Evolutionary conservation across 2,329 filamentous ascomycete species (phyloP).

Genomic region (Ascochyta lentis): DNA sequence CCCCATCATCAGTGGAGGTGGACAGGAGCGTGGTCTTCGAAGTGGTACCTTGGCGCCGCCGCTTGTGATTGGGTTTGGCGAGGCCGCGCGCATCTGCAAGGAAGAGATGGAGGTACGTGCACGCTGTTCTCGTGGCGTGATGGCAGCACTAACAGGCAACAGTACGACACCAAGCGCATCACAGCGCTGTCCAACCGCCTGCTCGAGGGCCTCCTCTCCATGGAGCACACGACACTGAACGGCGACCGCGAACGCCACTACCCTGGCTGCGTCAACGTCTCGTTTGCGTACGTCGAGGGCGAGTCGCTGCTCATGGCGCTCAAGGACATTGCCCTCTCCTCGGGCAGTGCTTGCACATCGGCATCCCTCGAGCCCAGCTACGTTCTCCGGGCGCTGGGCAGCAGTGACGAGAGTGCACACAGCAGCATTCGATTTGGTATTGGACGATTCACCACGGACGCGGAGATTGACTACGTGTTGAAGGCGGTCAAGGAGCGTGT

Average conservation of each 20-base stretch:
- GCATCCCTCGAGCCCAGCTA: slow-evolving; percentile 97
- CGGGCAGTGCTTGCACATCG: slow-evolving; percentile 95
- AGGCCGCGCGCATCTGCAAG: slow-evolving; percentile 90
- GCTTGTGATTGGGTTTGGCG: slow-evolving; percentile 89
- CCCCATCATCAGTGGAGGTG: slow-evolving; percentile 93
- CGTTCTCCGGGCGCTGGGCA: slow-evolving; percentile 90
- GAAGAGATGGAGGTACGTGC: slow-evolving; percentile 86
- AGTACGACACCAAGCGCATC: slow-evolving; percentile 94
- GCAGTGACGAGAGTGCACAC: slow-evolving; percentile 96
- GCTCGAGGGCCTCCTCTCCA: slow-evolving; percentile 77
- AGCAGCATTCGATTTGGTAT: slow-evolving; percentile 98
- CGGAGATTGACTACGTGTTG: slow-evolving; percentile 95
- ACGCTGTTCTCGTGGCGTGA: background rate
- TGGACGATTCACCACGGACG: slow-evolving; percentile 92
- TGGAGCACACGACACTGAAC: slow-evolving; percentile 94
- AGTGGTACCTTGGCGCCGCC: slow-evolving; percentile 93
- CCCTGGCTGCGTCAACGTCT: slow-evolving; percentile 96
- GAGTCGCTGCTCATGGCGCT: slow-evolving; percentile 98
- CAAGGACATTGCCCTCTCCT: slow-evolving; percentile 96
- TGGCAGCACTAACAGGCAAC: slow-evolving; percentile 21
- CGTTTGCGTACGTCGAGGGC: slow-evolving; percentile 97
- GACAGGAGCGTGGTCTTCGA: slow-evolving; percentile 91
- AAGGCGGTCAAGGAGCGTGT: slow-evolving; percentile 93
- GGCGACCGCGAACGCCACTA: slow-evolving; percentile 85
- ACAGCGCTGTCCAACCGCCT: slow-evolving; percentile 82